Evolutionary conservation across 305 asterid species (phyloP).

Genomic region (Salvia sclarea): DNA sequence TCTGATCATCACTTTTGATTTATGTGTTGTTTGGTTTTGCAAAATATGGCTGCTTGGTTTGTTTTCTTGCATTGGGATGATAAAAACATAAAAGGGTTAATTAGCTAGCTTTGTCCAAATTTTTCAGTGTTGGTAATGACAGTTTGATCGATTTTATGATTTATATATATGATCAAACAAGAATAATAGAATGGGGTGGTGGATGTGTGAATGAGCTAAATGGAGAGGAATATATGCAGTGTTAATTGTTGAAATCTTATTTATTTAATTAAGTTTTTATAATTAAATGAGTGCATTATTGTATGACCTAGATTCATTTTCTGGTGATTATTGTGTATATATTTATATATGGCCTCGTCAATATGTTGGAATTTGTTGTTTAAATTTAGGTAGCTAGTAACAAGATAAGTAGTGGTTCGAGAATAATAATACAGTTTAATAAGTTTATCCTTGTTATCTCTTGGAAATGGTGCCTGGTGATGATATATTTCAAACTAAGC

Average conservation of each 20-base stretch:
- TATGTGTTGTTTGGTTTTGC: conserved; percentile 16
- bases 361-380: conserved; percentile 17
- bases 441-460: conserved; percentile 22
- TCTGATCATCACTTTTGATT: background rate
- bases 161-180: no score
- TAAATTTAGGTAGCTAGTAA: background rate
- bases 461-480: conserved; percentile 20
- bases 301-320: background rate
- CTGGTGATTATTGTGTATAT: background rate
- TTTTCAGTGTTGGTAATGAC: conserved; percentile 13
- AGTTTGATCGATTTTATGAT: no score
- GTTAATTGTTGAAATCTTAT: background rate
- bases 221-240: background rate
- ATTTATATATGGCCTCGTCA: background rate
- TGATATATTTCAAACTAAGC: background rate
- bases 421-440: background rate
- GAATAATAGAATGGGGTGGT: background rate
- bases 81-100: no score
- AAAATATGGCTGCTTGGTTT: conserved; percentile 2
- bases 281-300: background rate
- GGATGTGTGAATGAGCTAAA: background rate
- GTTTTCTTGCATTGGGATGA: conserved; percentile 17
- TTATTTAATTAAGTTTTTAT: background rate
- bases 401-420: background rate
- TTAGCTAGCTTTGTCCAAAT: conserved; percentile 4